Base-by-base conservation (phyloP, 768 basidiomycete genomes). In the Leccinum rimulosum region DNA sequence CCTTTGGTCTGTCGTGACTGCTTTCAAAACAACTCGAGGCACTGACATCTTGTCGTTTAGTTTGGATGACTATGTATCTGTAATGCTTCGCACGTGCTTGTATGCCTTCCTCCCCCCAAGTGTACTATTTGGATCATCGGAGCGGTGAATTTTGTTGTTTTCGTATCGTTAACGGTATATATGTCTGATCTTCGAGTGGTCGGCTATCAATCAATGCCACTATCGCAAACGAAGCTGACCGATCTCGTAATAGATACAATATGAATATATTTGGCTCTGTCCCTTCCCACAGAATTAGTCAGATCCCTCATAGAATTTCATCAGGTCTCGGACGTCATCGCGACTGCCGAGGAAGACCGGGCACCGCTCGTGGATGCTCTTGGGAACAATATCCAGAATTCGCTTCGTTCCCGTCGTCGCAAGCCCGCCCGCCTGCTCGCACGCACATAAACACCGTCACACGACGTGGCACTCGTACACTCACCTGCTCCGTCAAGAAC, bases 351-450 rank as follows among this genome's bases (percentile, higher is more conserved):
- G 78, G 80, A 95, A 99, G 27, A 98, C 91, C 4, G 96, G 81
- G 76, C 89, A 91, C 33, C 97, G 85, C 70, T 97, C 89, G 70
- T 99, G 97, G 61, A 98, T 97, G 66, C 71, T 75, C 56, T 84
- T 93, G 6, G 97, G 88, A 49, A 87, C 77, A 61, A 99, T 88
- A 68, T 99, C 97, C 50, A 99, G 80, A 68, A 99, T 95, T 30
- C 96, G 86, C 70, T 86, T 81, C n/a, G 84, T 92, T 33, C 97
- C 97, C 1, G 97, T 98, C 15, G 96, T 98, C 1, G 97, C 97
- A 63, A 98, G 77, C 28, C 97, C 97, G 19, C 97, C 97, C 33
- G 97, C 97, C 89, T 97, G 61, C 62, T 69, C 25, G 40, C 48
- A 25, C 25, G 17, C 30, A 52, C 49, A 54, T 57, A 6, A 27